phyloP scores from a whole-genome alignment of 1,139 yeast species.

The Taphrina pruni region DNA sequence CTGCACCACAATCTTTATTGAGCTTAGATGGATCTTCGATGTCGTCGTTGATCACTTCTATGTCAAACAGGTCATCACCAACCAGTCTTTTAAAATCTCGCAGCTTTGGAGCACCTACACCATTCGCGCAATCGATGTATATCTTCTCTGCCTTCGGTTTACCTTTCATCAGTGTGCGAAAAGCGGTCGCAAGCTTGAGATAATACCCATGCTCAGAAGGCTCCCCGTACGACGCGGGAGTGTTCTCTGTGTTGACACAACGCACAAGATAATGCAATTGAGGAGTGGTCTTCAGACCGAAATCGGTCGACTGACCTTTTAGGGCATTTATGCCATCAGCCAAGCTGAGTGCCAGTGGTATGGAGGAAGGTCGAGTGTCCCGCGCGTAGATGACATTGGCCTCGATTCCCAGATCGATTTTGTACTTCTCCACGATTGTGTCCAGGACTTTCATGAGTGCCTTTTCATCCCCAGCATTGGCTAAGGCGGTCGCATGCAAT shows the following conservation, averaged over 20 bases:
- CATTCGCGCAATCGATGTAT: slow-evolving; percentile 69
- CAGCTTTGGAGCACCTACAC: slow-evolving; percentile 88
- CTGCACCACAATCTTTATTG: slow-evolving; percentile 91
- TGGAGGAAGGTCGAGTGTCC: slow-evolving; percentile 70
- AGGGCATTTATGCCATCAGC: slow-evolving; percentile 67
- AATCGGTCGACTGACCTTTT: slow-evolving; percentile 60
- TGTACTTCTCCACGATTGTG: slow-evolving; percentile 49
- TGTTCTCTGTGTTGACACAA: slow-evolving; percentile 59
- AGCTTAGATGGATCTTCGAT: slow-evolving; percentile 63
- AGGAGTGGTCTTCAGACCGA: slow-evolving; percentile 85
- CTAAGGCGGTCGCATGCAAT: slow-evolving; percentile 73
- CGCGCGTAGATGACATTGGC: slow-evolving; percentile 62
- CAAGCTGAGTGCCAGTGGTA: slow-evolving; percentile 66
- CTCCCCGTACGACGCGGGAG: slow-evolving; percentile 61
- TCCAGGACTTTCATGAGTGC: slow-evolving; percentile 52
- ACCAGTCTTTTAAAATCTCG: slow-evolving; percentile 55
- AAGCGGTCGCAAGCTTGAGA: slow-evolving; percentile 62
- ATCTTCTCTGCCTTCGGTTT: slow-evolving; percentile 49
- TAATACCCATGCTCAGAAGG: slow-evolving; percentile 75
- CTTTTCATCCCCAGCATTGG: slow-evolving; percentile 62
- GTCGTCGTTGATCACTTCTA: slow-evolving; percentile 65
- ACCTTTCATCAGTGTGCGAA: slow-evolving; percentile 49
- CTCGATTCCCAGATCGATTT: slow-evolving; percentile 54
- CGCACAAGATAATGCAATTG: slow-evolving; percentile 89
- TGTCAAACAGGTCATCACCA: slow-evolving; percentile 55